Percentiles rank a stretch among this genome's conserved stretches.
Evolutionary conservation across 805 yeast species (phyloP).

Genomic region (Ogataea neopini): DNA sequence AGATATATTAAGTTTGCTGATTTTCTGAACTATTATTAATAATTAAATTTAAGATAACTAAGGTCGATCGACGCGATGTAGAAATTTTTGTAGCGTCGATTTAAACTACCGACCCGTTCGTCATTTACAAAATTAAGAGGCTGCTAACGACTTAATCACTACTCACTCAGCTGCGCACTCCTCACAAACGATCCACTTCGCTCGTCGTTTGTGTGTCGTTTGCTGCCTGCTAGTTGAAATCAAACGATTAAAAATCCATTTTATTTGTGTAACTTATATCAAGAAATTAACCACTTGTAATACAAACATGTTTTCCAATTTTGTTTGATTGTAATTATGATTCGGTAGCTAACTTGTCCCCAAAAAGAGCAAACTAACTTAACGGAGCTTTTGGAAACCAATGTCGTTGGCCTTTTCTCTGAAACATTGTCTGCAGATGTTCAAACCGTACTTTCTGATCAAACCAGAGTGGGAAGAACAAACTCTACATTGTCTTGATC

Average conservation of each 20-base stretch:
- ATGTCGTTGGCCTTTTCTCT: slow-evolving; percentile 99
- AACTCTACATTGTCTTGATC: slow-evolving; percentile 99
- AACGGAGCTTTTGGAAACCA: slow-evolving; percentile 99
- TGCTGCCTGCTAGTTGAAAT: slow-evolving; percentile 3
- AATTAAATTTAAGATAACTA: no score
- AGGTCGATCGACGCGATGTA: slow-evolving; percentile 1
- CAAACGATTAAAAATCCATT: slow-evolving; percentile 12
- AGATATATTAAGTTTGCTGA: no score
- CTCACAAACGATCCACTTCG: no score
- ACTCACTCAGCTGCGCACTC: not conserved
- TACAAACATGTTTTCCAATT: slow-evolving; percentile 1
- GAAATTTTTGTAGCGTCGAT: not conserved
- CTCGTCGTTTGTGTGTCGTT: no score
- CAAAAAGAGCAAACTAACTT: slow-evolving; percentile 38
- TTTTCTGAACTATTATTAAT: no score
- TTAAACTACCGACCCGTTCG: no score
- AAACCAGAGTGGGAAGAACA: slow-evolving; percentile 98
- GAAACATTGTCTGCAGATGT: slow-evolving; percentile 99
- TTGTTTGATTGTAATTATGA: slow-evolving; percentile 9
- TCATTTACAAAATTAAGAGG: no score
- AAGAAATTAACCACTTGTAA: slow-evolving; percentile 5
- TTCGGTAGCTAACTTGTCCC: not conserved
- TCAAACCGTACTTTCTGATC: slow-evolving; percentile 99
- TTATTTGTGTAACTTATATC: slow-evolving; percentile 7
- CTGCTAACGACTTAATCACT: no score